A percentile compares a stretch with the other conserved stretches of the same genome.
Evolutionary conservation across 176 grass and related monocot species (phyloP).

Genomic region (Raddia distichophylla): DNA sequence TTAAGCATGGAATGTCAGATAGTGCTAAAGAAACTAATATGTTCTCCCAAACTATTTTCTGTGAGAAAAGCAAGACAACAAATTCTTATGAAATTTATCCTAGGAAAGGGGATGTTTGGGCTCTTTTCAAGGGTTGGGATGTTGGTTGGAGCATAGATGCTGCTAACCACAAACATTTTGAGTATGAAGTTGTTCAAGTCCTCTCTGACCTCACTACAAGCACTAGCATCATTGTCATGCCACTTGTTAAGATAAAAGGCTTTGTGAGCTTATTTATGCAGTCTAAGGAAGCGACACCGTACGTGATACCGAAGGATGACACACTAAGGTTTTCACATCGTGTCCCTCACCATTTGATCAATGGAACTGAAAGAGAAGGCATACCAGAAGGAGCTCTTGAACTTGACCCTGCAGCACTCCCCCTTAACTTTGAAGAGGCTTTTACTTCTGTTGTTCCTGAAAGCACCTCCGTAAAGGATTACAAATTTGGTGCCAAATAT

Average conservation of each 20-base stretch:
- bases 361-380: slow-evolving; percentile 56
- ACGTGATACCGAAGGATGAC: slow-evolving; percentile 68
- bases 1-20: slow-evolving; percentile 52
- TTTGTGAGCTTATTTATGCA: slow-evolving; percentile 78
- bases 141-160: slow-evolving; percentile 59
- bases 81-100: slow-evolving; percentile 71
- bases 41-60: slow-evolving; percentile 68
- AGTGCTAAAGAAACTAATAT: slow-evolving; percentile 49
- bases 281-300: slow-evolving; percentile 52
- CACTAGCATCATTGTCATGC: slow-evolving; percentile 62
- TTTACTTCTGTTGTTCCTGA: slow-evolving; percentile 65
- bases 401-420: slow-evolving; percentile 82
- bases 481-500: slow-evolving; percentile 27
- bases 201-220: slow-evolving; percentile 60
- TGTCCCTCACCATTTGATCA: slow-evolving; percentile 55
- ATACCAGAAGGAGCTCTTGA: slow-evolving; percentile 71
- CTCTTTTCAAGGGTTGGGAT: slow-evolving; percentile 80
- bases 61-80: slow-evolving; percentile 46
- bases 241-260: slow-evolving; percentile 73
- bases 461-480: slow-evolving; percentile 37
- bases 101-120: slow-evolving; percentile 82
- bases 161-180: slow-evolving; percentile 33
- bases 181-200: slow-evolving; percentile 83
- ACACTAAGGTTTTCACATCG: slow-evolving; percentile 80
- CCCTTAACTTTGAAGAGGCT: slow-evolving; percentile 54